These are phyloP conservation scores for Teunomyces funiuensis DNA, from an alignment of 805 yeast species.

Conservation along the genomic window DNA sequence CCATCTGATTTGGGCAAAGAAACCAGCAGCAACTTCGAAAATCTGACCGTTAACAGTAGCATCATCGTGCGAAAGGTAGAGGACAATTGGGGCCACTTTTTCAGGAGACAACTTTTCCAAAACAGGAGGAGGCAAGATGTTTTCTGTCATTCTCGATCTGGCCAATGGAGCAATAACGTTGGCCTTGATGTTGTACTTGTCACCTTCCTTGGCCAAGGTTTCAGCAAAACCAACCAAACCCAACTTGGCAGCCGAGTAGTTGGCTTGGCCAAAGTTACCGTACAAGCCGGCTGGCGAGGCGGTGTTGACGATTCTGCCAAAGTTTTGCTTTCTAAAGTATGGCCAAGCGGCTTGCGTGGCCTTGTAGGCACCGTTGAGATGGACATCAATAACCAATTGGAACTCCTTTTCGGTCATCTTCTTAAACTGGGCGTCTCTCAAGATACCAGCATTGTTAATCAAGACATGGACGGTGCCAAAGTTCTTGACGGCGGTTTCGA, in stretches of 20 bases:
- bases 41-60: constrained; percentile 66
- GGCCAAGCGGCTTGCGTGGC: constrained; percentile 93
- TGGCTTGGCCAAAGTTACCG: constrained; percentile 96
- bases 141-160: constrained; percentile 94
- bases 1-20: constrained; percentile 90
- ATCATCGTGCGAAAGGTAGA: constrained; percentile 70
- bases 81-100: constrained; percentile 88
- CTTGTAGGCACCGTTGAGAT: constrained; percentile 84
- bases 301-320: constrained; percentile 90
- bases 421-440: constrained; percentile 82
- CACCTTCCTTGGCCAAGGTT: constrained; percentile 94
- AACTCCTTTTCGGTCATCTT: constrained; percentile 84
- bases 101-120: constrained; percentile 81
- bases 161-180: constrained; percentile 95
- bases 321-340: constrained; percentile 75
- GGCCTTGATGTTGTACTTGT: constrained; percentile 74
- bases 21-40: constrained; percentile 94
- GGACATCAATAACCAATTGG: constrained; percentile 79
- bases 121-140: constrained; percentile 80
- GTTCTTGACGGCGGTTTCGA: constrained; percentile 79
- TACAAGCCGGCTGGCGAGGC: constrained; percentile 96
- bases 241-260: constrained; percentile 90
- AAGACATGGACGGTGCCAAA: constrained; percentile 88
- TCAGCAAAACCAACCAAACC: constrained; percentile 91
- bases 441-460: constrained; percentile 92